Conservation (phyloP, 2,329 filamentous ascomycete genomes). For the Phialophora chinensis region DNA sequence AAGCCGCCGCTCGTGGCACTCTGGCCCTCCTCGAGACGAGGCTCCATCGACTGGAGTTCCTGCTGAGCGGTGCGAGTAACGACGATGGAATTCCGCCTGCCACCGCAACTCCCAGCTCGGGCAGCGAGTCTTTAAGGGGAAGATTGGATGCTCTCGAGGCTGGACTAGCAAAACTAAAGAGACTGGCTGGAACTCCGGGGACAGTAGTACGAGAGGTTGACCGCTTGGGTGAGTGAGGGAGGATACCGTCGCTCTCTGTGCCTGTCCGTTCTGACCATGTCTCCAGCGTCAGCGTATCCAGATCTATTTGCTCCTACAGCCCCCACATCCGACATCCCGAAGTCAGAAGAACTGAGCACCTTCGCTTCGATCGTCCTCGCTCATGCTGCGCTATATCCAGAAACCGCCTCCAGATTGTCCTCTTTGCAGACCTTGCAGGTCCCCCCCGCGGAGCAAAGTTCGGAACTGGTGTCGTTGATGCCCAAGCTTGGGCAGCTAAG, state of each 20-base stretch:
- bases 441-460: slow-evolving; percentile 50
- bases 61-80: slow-evolving; percentile 50
- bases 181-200: slow-evolving; percentile 41
- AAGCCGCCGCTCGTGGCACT: slow-evolving; percentile 30
- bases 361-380: slow-evolving; percentile 48
- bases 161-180: slow-evolving; percentile 47
- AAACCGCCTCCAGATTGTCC: slow-evolving; percentile 55
- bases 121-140: slow-evolving; percentile 49
- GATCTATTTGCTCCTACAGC: slow-evolving; percentile 26
- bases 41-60: slow-evolving; percentile 52
- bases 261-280: slow-evolving; percentile 4
- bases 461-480: slow-evolving; percentile 50
- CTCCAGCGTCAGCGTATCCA: slow-evolving; percentile 22
- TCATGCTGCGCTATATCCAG: slow-evolving; percentile 54
- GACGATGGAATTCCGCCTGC: slow-evolving; percentile 49
- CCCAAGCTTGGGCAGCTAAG: slow-evolving; percentile 50
- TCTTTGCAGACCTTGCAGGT: slow-evolving; percentile 56
- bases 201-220: slow-evolving; percentile 50
- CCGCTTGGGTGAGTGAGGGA: slow-evolving; percentile 46
- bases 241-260: neutral
- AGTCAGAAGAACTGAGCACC: slow-evolving; percentile 41
- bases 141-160: slow-evolving; percentile 48
- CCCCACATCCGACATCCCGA: slow-evolving; percentile 22
- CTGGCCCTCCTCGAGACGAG: slow-evolving; percentile 50
- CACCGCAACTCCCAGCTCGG: slow-evolving; percentile 44